Percentiles rank a stretch among this genome's conserved stretches.
Conservation (phyloP, 2,329 filamentous ascomycete species). For the Hypoxylon sp. region DNA sequence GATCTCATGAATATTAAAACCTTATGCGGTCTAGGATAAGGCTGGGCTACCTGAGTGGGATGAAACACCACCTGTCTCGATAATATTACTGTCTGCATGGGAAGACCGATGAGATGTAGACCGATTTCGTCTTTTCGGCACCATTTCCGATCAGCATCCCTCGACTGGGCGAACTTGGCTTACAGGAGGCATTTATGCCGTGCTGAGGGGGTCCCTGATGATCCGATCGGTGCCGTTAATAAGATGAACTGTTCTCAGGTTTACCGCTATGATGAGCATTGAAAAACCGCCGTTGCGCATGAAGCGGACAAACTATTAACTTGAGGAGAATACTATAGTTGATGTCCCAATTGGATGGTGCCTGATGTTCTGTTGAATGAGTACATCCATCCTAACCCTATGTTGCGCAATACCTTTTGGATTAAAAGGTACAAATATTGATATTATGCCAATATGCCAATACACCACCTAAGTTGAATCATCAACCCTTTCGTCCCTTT, state of each 20-base stretch:
- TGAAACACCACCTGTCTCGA: conserved; percentile 45
- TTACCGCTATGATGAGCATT: conserved; percentile 3
- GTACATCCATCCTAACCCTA: neutral
- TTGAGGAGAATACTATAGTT: neutral
- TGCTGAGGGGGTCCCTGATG: conserved; percentile 1
- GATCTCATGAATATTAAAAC: conserved; percentile 10
- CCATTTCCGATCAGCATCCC: conserved; percentile 9
- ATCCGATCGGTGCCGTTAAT: conserved; percentile 6
- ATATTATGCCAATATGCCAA: neutral
- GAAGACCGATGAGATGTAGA: conserved; percentile 20
- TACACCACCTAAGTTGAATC: neutral
- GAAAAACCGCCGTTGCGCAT: conserved; percentile 9
- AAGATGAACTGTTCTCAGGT: conserved; percentile 7
- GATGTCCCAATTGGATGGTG: neutral
- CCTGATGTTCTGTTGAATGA: neutral
- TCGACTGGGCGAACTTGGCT: neutral
- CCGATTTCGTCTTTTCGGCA: conserved; percentile 24
- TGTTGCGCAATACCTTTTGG: neutral
- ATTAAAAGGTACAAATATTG: neutral
- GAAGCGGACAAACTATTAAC: conserved; percentile 4
- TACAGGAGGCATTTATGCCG: neutral
- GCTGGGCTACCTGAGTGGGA: conserved; percentile 31
- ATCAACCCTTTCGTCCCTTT: conserved; percentile 11
- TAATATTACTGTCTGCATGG: conserved; percentile 36
- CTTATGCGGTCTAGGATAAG: conserved; percentile 26